Evolutionary conservation across 495 filamentous ascomycete species (phyloP), one percentile per base, ranked within the genome.

Genomic region (Xylaria acuta): DNA sequence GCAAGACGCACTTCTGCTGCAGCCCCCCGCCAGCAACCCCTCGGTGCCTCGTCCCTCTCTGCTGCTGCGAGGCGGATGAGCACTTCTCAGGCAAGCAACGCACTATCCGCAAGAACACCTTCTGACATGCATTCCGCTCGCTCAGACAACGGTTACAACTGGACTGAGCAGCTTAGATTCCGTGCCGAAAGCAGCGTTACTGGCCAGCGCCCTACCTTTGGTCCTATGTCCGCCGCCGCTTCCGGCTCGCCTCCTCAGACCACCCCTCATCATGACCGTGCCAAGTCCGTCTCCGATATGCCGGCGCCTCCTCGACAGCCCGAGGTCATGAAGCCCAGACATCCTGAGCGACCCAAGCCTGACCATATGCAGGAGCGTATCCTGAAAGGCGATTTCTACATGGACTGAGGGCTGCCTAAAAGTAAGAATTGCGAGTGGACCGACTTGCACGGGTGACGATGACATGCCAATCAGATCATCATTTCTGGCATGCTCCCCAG

Each of bases 311-410:
- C 89, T 18, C 80, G 79, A 64, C 82, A 85, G 76, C 78, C 84
- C 25, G 82, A 85, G 22, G 41, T 76, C 36, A 74, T 78, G 56
- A 78, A 80, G 67, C 74, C 84, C 9, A 82, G 84, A 54, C 84
- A 84, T 4, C 80, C 85, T 58, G 88, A 88, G 79, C 86, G 89
- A 71, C 88, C 86, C 69, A 91, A 93, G 79, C 94, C 94, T 18
- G 96, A 99, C 83, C 90, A 90, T 75, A 94, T 98, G 84, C 93
- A 97, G 82, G 96, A 99, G 86, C 89, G 97, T 73, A 98, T 99
- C 74, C 85, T 99, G 71, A 95, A 97, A 81, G 96, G 96, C 41
- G 96, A 99, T 75, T 97, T 99, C 77, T 95, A 94, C 82, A 97
- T 98, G 94, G 96, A 99, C 77, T 99, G 86, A 86, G n/a, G 2